These are phyloP conservation scores for Geoglossum cookeanum DNA, from an alignment of 2,329 filamentous ascomycete species.

Conservation along the genomic window DNA sequence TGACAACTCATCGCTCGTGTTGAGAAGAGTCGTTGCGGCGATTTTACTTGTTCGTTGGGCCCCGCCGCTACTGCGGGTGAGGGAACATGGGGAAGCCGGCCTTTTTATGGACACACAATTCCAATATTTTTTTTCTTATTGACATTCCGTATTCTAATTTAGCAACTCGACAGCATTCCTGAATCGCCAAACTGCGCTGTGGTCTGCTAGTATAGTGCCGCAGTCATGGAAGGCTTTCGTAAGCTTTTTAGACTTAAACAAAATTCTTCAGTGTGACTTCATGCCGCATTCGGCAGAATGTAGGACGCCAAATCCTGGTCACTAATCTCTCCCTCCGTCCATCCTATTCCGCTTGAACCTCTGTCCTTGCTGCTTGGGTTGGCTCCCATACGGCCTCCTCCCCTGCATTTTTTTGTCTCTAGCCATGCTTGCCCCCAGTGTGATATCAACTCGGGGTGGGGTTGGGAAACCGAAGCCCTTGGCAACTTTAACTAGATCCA, in stretches of 20 bases:
- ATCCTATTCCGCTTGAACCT: conserved; percentile 28
- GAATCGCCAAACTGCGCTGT: not conserved
- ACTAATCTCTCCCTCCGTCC: not conserved
- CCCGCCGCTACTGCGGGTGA: not conserved
- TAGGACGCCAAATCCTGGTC: not conserved
- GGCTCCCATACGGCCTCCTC: conserved; percentile 56
- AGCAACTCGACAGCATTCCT: not conserved
- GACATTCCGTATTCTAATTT: conserved; percentile 15
- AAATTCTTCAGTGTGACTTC: not conserved
- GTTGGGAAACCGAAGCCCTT: conserved; percentile 66
- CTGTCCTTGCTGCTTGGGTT: conserved; percentile 49
- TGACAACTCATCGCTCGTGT: not conserved
- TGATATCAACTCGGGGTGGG: conserved; percentile 63
- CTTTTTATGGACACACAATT: not conserved
- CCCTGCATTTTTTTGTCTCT: conserved; percentile 50
- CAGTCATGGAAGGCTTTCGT: too few species aligned
- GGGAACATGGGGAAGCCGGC: not conserved
- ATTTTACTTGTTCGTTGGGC: not conserved
- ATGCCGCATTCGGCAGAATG: not conserved
- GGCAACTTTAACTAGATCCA: conserved; percentile 67
- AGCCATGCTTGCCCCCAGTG: conserved; percentile 56
- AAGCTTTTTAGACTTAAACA: not conserved
- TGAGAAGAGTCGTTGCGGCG: not conserved
- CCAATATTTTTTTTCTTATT: conserved; percentile 12
- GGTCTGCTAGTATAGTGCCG: too few species aligned